Percentiles rank a stretch among this genome's conserved stretches.
Evolutionary conservation across 2,329 filamentous ascomycete genomes (phyloP).

Genomic region (Geosmithia flava): DNA sequence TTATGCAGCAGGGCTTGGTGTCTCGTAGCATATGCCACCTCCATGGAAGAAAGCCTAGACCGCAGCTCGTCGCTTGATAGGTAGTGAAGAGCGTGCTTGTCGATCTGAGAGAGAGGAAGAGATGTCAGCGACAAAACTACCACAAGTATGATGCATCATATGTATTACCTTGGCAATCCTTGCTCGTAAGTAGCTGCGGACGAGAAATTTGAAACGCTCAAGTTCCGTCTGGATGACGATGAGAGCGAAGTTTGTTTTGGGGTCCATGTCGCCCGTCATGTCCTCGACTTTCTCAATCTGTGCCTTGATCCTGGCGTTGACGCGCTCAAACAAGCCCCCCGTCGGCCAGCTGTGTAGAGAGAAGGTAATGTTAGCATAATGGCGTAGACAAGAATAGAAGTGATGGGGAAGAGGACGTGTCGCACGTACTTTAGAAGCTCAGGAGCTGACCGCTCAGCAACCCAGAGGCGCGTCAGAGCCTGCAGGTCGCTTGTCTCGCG

Average conservation of each 20-base stretch:
- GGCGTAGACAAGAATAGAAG: not conserved
- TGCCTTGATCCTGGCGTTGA: conserved; percentile 57
- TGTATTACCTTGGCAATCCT: conserved; percentile 68
- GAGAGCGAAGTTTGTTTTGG: conserved; percentile 82
- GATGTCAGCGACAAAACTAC: not conserved
- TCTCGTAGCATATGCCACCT: conserved; percentile 70
- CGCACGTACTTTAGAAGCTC: conserved; percentile 66
- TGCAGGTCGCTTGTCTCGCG: conserved; percentile 66
- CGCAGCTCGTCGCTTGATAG: conserved; percentile 43
- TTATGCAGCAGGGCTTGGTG: conserved; percentile 76
- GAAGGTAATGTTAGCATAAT: not conserved
- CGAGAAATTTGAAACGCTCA: conserved; percentile 83
- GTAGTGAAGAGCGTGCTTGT: conserved; percentile 65
- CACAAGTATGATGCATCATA: not conserved
- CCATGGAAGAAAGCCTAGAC: conserved; percentile 58
- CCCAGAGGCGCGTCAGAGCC: conserved; percentile 80
- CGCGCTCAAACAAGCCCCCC: conserved; percentile 65
- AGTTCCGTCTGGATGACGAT: conserved; percentile 96
- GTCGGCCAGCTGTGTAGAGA: conserved; percentile 40
- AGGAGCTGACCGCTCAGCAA: conserved; percentile 80
- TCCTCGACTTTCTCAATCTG: conserved; percentile 64
- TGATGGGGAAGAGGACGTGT: not conserved
- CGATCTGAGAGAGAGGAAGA: conserved; percentile 35
- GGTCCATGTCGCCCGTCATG: conserved; percentile 75
- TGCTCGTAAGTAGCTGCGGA: conserved; percentile 70